Percentiles rank a stretch among this genome's conserved stretches.
These are phyloP conservation scores for Phytophthora sansomeana DNA, from an alignment of 352 stramenopile species.

Conservation along the genomic window DNA sequence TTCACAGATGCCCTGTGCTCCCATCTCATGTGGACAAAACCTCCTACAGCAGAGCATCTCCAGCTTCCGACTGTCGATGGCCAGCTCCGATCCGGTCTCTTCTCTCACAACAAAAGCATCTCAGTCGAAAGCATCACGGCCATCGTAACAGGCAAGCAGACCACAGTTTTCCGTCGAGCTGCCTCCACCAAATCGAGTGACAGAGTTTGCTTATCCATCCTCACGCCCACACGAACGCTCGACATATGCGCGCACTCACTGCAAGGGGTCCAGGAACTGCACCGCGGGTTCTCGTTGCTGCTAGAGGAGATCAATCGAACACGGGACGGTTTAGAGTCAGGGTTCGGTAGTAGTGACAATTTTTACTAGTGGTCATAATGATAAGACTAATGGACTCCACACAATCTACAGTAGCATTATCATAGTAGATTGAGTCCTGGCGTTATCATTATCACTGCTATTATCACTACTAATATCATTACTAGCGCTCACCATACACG, in stretches of 20 bases:
- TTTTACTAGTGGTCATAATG: too few species aligned
- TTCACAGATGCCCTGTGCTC: conserved; percentile 45
- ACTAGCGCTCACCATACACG: too few species aligned
- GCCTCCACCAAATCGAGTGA: conserved; percentile 36
- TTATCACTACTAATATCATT: too few species aligned
- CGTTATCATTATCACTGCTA: too few species aligned
- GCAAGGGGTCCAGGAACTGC: conserved; percentile 46
- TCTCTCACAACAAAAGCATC: conserved; percentile 46
- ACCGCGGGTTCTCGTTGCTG: conserved; percentile 40
- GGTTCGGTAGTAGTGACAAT: too few species aligned
- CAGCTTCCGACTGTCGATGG: conserved; percentile 3
- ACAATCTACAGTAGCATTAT: too few species aligned
- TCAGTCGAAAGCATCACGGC: conserved; percentile 39
- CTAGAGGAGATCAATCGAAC: conserved; percentile 34
- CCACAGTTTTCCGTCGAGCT: conserved; percentile 45
- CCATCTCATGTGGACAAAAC: conserved; percentile 54
- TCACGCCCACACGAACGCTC: conserved; percentile 48
- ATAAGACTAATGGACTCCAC: too few species aligned
- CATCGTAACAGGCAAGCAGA: conserved; percentile 51
- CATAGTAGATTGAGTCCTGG: too few species aligned
- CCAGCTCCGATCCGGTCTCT: conserved; percentile 19
- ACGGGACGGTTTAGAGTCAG: conserved; percentile 22
- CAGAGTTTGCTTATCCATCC: conserved; percentile 45
- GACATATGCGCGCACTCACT: conserved; percentile 48
- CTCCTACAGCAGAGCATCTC: conserved; percentile 13